Percentiles rank a stretch among this genome's conserved stretches.
Conservation (phyloP, 306 rosid genomes). For the Vachellia pachyceras region DNA sequence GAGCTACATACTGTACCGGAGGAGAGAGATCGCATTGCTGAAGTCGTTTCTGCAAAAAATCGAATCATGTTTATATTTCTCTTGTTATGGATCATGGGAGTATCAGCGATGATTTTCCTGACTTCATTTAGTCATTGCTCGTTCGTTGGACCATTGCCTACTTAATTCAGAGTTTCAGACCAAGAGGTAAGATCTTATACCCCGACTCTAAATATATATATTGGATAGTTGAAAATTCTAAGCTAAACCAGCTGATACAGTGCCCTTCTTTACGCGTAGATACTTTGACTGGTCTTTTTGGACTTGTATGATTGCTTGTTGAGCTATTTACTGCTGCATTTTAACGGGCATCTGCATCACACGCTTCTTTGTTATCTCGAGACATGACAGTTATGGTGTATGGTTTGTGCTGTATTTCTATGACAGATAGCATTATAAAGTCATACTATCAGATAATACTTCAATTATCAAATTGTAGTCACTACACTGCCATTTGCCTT, state of each 20-base stretch:
- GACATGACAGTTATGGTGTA: neutral
- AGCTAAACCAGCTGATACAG: neutral
- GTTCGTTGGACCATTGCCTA: slow-evolving; percentile 51
- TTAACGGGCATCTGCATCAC: neutral
- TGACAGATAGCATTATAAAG: neutral
- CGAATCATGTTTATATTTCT: slow-evolving; percentile 40
- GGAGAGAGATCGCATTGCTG: slow-evolving; percentile 42
- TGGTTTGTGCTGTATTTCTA: slow-evolving; percentile 17
- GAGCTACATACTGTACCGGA: slow-evolving; percentile 43
- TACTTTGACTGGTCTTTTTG: neutral
- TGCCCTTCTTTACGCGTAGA: neutral
- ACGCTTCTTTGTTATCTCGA: neutral
- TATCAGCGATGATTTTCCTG: slow-evolving; percentile 44
- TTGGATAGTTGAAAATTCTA: slow-evolving; percentile 3
- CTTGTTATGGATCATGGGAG: slow-evolving; percentile 56
- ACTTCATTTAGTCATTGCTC: slow-evolving; percentile 41
- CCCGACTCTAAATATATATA: slow-evolving; percentile 12
- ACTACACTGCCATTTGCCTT: neutral
- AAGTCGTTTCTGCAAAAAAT: slow-evolving; percentile 41
- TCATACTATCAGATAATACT: neutral
- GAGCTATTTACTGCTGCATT: slow-evolving; percentile 4
- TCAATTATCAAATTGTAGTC: neutral
- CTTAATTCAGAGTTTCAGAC: slow-evolving; percentile 46
- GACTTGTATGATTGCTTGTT: slow-evolving; percentile 9
- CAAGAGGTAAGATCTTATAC: slow-evolving; percentile 33